A percentile compares a stretch with the other conserved stretches of the same genome.
Conservation (phyloP, 495 filamentous ascomycete genomes). For the Penicillium nucicola region DNA sequence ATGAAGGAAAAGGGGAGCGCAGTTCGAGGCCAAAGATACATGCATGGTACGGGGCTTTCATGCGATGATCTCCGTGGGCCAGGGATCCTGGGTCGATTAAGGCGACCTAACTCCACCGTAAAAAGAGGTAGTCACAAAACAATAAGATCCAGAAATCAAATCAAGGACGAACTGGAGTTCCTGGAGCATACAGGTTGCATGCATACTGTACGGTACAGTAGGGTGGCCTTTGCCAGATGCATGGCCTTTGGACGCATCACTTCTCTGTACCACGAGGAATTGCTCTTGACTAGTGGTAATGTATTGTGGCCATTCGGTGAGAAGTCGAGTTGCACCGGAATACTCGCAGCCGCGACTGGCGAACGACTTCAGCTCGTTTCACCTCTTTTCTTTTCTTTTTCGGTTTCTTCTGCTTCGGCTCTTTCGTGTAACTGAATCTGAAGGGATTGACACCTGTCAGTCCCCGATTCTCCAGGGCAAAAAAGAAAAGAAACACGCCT, state of each 20-base stretch:
- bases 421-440: neutral
- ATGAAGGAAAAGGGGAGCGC: constrained; percentile 5
- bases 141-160: neutral
- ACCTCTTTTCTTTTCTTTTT: no score
- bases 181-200: constrained; percentile 4
- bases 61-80: constrained; percentile 16
- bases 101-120: constrained; percentile 14
- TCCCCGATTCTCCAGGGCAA: neutral
- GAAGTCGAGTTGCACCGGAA: constrained; percentile 10
- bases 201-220: no score
- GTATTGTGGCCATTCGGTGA: constrained; percentile 11
- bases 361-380: constrained; percentile 5
- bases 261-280: constrained; percentile 12
- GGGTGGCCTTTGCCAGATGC: neutral
- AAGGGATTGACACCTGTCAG: constrained; percentile 5
- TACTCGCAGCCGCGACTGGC: constrained; percentile 31
- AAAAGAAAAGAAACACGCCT: constrained; percentile 6
- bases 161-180: constrained; percentile 10
- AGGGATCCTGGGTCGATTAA: constrained; percentile 12
- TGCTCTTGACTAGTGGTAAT: constrained; percentile 9
- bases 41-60: constrained; percentile 4
- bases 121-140: neutral
- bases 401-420: no score
- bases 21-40: constrained; percentile 23
- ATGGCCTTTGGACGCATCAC: constrained; percentile 20